Conservation (phyloP, 2,329 filamentous ascomycete species). For the Zymoseptoria pseudotritici region DNA sequence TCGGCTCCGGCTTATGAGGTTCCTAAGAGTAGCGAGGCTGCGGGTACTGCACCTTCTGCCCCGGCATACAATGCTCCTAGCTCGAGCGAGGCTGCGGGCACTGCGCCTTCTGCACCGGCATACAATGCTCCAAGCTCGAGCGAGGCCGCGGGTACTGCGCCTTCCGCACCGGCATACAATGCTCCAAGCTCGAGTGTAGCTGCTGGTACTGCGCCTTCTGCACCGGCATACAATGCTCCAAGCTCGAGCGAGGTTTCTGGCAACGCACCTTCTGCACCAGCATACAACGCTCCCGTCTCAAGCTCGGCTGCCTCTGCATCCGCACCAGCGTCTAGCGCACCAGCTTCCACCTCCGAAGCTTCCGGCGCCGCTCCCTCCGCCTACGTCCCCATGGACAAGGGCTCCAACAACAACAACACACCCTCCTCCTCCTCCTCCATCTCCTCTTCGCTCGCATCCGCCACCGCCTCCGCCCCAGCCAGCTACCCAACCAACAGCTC, state of each 20-base stretch:
- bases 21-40: constrained; percentile 10
- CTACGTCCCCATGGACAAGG: constrained; percentile 4
- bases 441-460: constrained; percentile 6
- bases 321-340: constrained; percentile 2
- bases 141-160: constrained; percentile 5
- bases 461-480: constrained; percentile 14
- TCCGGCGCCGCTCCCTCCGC: constrained; percentile 1
- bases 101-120: constrained; percentile 8
- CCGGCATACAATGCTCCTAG: constrained; percentile 8
- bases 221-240: constrained; percentile 9
- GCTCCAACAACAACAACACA: neutral
- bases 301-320: constrained; percentile 3
- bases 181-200: constrained; percentile 5
- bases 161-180: constrained; percentile 8
- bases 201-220: constrained; percentile 1
- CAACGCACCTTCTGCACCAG: constrained; percentile 2
- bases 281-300: constrained; percentile 9
- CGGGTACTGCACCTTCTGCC: constrained; percentile 9
- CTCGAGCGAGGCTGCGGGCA: constrained; percentile 7
- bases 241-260: constrained; percentile 5
- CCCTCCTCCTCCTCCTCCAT: too few relatives aligned
- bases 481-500: constrained; percentile 11
- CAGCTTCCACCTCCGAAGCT: constrained; percentile 1
- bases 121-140: constrained; percentile 7
- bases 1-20: constrained; percentile 11